phyloP scores from a whole-genome alignment of 1,139 yeast species.

The Wickerhamomyces sp. region DNA sequence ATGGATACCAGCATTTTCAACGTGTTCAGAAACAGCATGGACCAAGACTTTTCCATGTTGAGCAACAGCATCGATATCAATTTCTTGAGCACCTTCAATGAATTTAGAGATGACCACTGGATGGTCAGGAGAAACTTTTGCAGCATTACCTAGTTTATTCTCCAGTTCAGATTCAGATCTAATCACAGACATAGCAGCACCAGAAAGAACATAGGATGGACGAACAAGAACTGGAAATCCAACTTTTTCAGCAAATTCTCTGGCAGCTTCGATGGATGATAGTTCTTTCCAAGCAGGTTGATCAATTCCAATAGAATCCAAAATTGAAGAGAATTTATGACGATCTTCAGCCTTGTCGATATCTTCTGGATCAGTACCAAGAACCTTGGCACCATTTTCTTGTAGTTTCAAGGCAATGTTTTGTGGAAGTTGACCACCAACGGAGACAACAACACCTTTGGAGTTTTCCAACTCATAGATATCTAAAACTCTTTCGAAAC shows the following conservation, averaged over 20 bases:
- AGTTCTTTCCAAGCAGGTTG: conserved; percentile 98
- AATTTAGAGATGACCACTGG: conserved; percentile 97
- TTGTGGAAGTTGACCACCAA: conserved; percentile 98
- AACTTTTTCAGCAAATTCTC: conserved; percentile 75
- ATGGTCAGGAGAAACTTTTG: conserved; percentile 84
- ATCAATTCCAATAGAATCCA: conserved; percentile 87
- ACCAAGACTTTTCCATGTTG: conserved; percentile 79
- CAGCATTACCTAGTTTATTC: conserved; percentile 75
- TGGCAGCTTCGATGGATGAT: conserved; percentile 81
- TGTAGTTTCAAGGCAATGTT: conserved; percentile 87
- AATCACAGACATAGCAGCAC: conserved; percentile 98
- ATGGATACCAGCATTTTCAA: conserved; percentile 98
- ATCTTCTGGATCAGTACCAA: conserved; percentile 93
- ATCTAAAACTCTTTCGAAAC: conserved; percentile 95
- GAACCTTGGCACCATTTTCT: conserved; percentile 76
- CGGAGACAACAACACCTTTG: conserved; percentile 88
- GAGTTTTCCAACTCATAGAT: conserved; percentile 90
- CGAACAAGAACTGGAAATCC: conserved; percentile 96
- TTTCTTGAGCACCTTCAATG: conserved; percentile 93
- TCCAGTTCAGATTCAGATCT: conserved; percentile 74
- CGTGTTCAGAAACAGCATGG: conserved; percentile 96
- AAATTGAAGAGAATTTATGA: conserved; percentile 91
- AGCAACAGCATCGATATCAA: conserved; percentile 97
- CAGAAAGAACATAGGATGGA: conserved; percentile 95
- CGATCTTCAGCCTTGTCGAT: conserved; percentile 98